Evolutionary conservation across 352 stramenopile species (phyloP).

Genomic region (Phytopythium montanum): DNA sequence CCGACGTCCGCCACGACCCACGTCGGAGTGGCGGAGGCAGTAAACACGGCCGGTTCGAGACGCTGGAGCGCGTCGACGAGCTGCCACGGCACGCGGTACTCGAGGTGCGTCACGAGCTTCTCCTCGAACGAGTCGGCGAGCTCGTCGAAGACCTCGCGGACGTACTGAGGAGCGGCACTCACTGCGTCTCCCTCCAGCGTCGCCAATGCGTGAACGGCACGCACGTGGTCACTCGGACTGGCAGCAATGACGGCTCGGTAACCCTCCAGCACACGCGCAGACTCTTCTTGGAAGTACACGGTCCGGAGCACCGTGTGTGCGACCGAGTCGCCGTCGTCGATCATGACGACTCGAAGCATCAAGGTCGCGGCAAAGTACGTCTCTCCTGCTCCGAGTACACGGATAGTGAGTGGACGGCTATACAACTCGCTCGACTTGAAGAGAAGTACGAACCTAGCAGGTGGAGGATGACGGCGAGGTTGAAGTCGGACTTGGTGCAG

Average conservation of each 20-base stretch:
- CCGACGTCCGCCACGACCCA: slow-evolving; percentile 61
- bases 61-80: slow-evolving; percentile 61
- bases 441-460: slow-evolving; percentile 33
- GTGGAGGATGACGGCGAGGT: slow-evolving; percentile 72
- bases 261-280: slow-evolving; percentile 39
- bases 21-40: slow-evolving; percentile 1
- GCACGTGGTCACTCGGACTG: slow-evolving; percentile 36
- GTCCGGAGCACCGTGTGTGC: slow-evolving; percentile 71
- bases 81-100: slow-evolving; percentile 80
- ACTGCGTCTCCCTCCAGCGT: slow-evolving; percentile 49
- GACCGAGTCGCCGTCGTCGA: slow-evolving; percentile 67
- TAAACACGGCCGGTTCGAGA: slow-evolving; percentile 27
- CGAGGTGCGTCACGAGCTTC: slow-evolving; percentile 72
- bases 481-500: slow-evolving; percentile 71
- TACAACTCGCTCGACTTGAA: neutral
- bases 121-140: slow-evolving; percentile 78
- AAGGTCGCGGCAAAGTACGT: slow-evolving; percentile 59
- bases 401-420: neutral
- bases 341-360: slow-evolving; percentile 68
- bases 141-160: slow-evolving; percentile 76
- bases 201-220: slow-evolving; percentile 59
- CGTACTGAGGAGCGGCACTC: slow-evolving; percentile 57
- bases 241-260: slow-evolving; percentile 42
- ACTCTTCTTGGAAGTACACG: slow-evolving; percentile 60
- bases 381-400: slow-evolving; percentile 28